A percentile compares a stretch with the other conserved stretches of the same genome.
phyloP scores from a whole-genome alignment of 305 asterid species.

The Solanum hybrid region DNA sequence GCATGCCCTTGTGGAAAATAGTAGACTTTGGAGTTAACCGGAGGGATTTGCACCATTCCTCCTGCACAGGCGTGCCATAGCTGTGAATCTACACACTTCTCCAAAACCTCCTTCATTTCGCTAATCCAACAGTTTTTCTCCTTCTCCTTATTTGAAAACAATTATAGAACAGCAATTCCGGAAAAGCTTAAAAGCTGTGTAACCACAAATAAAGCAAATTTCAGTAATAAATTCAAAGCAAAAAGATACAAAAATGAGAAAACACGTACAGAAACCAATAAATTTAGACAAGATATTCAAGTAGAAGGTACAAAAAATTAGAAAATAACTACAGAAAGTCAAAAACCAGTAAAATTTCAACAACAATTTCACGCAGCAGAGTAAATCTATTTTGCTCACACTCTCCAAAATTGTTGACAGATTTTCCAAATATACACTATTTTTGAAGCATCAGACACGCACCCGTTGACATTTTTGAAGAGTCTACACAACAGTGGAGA shows the following conservation, averaged over 20 bases:
- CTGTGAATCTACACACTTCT: slow-evolving; percentile 52
- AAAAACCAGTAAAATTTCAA: background rate
- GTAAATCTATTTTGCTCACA: background rate
- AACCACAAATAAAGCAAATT: background rate
- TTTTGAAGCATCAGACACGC: background rate
- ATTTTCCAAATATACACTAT: background rate
- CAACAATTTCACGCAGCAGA: background rate
- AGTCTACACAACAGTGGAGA: background rate
- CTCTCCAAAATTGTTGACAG: background rate
- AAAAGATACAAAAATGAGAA: background rate
- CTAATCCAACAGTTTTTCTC: background rate
- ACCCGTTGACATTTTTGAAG: background rate
- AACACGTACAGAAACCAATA: background rate
- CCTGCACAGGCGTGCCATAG: slow-evolving; percentile 95
- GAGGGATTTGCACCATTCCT: slow-evolving; percentile 73
- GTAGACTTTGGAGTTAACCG: slow-evolving; percentile 56
- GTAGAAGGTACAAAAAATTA: background rate
- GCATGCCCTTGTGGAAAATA: slow-evolving; percentile 83
- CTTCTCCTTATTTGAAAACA: background rate
- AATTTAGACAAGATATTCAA: background rate
- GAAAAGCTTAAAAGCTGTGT: background rate
- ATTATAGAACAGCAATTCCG: background rate
- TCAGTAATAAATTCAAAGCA: background rate
- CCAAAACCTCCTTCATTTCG: slow-evolving; percentile 37
- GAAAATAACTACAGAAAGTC: background rate